A percentile compares a stretch with the other conserved stretches of the same genome.
phyloP scores from a whole-genome alignment of 179 eudicot species.

The Spergularia azorica region DNA sequence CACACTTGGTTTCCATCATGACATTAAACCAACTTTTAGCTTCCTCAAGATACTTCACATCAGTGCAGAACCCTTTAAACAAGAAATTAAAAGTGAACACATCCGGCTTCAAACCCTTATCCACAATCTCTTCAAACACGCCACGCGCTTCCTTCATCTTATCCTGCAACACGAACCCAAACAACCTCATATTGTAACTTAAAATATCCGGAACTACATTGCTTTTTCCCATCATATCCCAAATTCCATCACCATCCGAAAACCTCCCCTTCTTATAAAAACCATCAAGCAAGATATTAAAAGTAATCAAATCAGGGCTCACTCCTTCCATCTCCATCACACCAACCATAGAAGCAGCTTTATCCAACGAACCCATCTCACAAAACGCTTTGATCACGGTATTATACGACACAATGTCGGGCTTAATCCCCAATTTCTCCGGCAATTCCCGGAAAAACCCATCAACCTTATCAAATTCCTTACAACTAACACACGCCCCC shows the following conservation, averaged over 20 bases:
- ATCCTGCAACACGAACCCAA: slow-evolving; percentile 41
- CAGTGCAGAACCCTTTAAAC: slow-evolving; percentile 50
- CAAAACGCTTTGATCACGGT: slow-evolving; percentile 47
- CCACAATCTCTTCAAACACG: slow-evolving; percentile 38
- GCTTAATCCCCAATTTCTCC: slow-evolving; percentile 37
- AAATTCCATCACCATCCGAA: slow-evolving; percentile 53
- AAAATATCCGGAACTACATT: slow-evolving; percentile 45
- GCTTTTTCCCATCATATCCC: slow-evolving; percentile 45
- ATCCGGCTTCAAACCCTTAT: slow-evolving; percentile 45
- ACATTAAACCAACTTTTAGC: slow-evolving; percentile 55
- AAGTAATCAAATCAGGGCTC: slow-evolving; percentile 49
- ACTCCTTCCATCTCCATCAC: slow-evolving; percentile 51
- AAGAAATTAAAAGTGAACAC: slow-evolving; percentile 44
- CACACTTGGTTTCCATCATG: slow-evolving; percentile 33
- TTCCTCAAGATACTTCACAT: slow-evolving; percentile 45
- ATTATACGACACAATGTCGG: slow-evolving; percentile 53
- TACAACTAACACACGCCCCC: slow-evolving; percentile 48
- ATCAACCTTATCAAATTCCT: slow-evolving; percentile 40
- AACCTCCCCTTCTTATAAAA: slow-evolving; percentile 42
- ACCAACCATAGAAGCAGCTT: slow-evolving; percentile 36
- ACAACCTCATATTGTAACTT: slow-evolving; percentile 50
- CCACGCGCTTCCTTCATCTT: slow-evolving; percentile 45
- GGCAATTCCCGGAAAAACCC: slow-evolving; percentile 47
- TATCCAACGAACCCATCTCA: slow-evolving; percentile 47
- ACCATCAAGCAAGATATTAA: slow-evolving; percentile 44